Evolutionary conservation across 2,329 filamentous ascomycete genomes (phyloP).

Genomic region (Aureobasidium lini): DNA sequence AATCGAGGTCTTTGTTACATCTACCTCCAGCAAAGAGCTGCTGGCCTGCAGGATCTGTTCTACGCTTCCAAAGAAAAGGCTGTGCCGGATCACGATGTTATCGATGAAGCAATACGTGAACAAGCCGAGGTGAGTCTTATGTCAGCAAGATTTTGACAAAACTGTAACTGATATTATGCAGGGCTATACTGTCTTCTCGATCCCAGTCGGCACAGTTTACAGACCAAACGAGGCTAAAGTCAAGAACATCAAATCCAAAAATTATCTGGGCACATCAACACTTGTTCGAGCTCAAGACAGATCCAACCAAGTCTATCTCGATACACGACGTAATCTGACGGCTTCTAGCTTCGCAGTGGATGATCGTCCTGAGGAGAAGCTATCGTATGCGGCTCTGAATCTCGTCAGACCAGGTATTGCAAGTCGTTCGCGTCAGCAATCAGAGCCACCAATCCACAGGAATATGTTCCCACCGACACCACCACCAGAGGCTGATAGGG

Average conservation of each 20-base stretch:
- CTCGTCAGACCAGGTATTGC: slow-evolving; percentile 79
- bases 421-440: slow-evolving; percentile 71
- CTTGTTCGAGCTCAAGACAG: slow-evolving; percentile 62
- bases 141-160: not conserved
- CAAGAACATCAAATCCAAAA: slow-evolving; percentile 94
- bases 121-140: slow-evolving; percentile 66
- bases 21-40: slow-evolving; percentile 84
- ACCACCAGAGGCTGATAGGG: slow-evolving; percentile 66
- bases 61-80: slow-evolving; percentile 95
- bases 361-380: slow-evolving; percentile 72
- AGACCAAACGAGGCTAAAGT: slow-evolving; percentile 96
- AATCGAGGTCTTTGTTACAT: slow-evolving; percentile 97
- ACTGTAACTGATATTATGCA: slow-evolving; percentile 36
- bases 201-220: slow-evolving; percentile 91
- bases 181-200: slow-evolving; percentile 98
- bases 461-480: slow-evolving; percentile 94
- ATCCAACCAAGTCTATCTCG: slow-evolving; percentile 18
- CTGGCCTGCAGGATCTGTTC: slow-evolving; percentile 81
- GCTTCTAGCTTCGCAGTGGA: slow-evolving; percentile 51
- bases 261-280: slow-evolving; percentile 94
- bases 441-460: slow-evolving; percentile 69
- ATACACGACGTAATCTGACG: slow-evolving; percentile 22
- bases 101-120: slow-evolving; percentile 91
- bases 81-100: slow-evolving; percentile 92
- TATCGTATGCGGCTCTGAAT: slow-evolving; percentile 89